Base-by-base conservation (phyloP, 2,329 filamentous ascomycete genomes). In the Aspergillus thermomutatus region DNA sequence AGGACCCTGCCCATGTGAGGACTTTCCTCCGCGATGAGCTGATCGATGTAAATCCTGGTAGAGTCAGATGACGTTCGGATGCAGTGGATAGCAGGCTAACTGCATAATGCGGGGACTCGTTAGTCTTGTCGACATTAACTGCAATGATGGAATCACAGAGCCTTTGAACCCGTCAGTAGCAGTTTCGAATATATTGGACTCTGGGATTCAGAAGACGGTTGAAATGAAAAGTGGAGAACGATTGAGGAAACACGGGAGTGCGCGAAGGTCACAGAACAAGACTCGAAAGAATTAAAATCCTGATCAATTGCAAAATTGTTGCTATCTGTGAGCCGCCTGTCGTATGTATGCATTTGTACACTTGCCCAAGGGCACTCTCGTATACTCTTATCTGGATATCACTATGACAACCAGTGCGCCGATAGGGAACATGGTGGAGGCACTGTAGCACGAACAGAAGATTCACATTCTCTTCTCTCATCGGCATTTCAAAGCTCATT, bases 101-200 rank as follows among this genome's bases (percentile, higher is more conserved):
- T 14, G 43, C 2, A 25, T 26, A 46, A 46, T 46, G 43, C 43
- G 43, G 23, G 23, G 43, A 23, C 21, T 21, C 10, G 41, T 8
- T 45, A 4, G 1, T 23, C 19, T 21, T 23, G 19, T 45, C 21
- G n/a, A 45, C 21, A 45, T 45, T 45, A 21, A 45, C 8, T 21
- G 9, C n/a, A 19, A 23, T 21, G 41, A 45, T 10, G 7, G 19
- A 10, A 43, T 21, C 40, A n/a, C 19, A 14, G 40, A 43, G 8
- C 17, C 40, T 5, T 11, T 40, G 40, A 41, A 50, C 26, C 34
- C n/a, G 26, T 5, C 23, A 21, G 49, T 25, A 9, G 5, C 48
- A 26, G 60, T 63, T 61, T 61, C 60, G 57, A 49, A 27, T 63
- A 58, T 23, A 63, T 61, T 57, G 50, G 27, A 23, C 47, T 31